Evolutionary conservation across 129 eudicot genomes (phyloP), one percentile per base, ranked within the genome.

Genomic region (Flaveria ramosissima): DNA sequence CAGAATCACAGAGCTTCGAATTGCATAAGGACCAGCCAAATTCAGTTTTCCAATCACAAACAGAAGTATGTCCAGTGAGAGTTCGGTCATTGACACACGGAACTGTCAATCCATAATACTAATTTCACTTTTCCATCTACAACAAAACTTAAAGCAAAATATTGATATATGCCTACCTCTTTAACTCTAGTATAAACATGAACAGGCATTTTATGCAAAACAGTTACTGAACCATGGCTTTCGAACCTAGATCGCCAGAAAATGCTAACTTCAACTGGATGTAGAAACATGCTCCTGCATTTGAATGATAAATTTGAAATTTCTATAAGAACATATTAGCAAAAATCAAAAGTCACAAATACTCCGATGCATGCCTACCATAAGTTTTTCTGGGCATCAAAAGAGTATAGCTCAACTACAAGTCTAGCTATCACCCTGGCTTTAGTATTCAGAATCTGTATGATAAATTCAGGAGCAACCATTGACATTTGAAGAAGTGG

Each of bases 11-110:
- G 94, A 89, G 88, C 87, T 89, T 84, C 79, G 80, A 68, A 89
- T 86, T 20, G 92, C 92, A 80, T 71, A 95, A 53, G 99, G 99
- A 75, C 99, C 99, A 32, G 97, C 99, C 81, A 95, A 82, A 89
- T 89, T 61, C 84, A 95, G 67, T 77, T 89, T 78, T 52, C 99
- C 96, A 76, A 91, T 72, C 64, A 86, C 94, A 84, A 83, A 91
- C 69, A 95, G 86, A 70, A 95, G 83, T 79, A 88, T 74, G 85
- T 95, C 99, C 89, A 95, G 63, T 14, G 97, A 82, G 70, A 87
- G 89, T 89, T 95, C 99, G 15, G 85, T 89, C 71, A 91, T 41
- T 57, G 91, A 79, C 69, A 95, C 64, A 73, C 83, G 84, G 48
- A 91, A 79, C 99, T 95, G 92, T 83, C 70, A 81, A 63, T 56